phyloP scores from a whole-genome alignment of 768 basidiomycete species.

The Coprinopsis sp. region DNA sequence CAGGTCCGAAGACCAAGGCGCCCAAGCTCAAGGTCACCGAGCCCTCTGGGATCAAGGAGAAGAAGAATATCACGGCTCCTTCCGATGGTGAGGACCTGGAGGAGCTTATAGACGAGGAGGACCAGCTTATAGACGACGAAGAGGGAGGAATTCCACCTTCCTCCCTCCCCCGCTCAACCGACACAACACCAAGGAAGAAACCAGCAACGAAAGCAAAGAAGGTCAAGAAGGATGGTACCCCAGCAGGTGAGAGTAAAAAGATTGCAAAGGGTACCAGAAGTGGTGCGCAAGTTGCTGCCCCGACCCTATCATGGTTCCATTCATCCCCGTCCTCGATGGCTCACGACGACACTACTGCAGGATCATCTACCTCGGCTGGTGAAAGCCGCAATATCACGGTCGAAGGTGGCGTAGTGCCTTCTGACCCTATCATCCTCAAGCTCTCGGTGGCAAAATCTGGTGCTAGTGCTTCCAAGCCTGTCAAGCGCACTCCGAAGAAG shows the following conservation, averaged over 20 bases:
- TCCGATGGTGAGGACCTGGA: slow-evolving; percentile 37
- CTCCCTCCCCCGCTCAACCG: slow-evolving; percentile 23
- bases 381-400: slow-evolving; percentile 18
- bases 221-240: slow-evolving; percentile 50
- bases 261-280: slow-evolving; percentile 40
- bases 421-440: slow-evolving; percentile 17
- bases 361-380: no score
- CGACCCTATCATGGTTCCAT: slow-evolving; percentile 40
- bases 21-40: slow-evolving; percentile 17
- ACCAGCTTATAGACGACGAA: slow-evolving; percentile 69
- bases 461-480: no score
- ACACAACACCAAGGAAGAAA: slow-evolving; percentile 46
- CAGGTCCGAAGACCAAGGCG: slow-evolving; percentile 19
- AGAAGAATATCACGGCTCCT: slow-evolving; percentile 13
- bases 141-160: slow-evolving; percentile 28
- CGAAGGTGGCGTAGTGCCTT: slow-evolving; percentile 8
- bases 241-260: slow-evolving; percentile 39
- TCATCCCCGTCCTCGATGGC: slow-evolving; percentile 32
- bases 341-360: slow-evolving; percentile 30
- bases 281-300: slow-evolving; percentile 33
- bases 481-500: no score
- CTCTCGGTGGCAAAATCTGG: slow-evolving; percentile 38
- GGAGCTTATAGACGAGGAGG: slow-evolving; percentile 70
- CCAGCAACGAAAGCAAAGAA: slow-evolving; percentile 42
- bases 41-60: slow-evolving; percentile 17